Percentiles rank a stretch among this genome's conserved stretches.
These are phyloP conservation scores for Nemania diffusa DNA, from an alignment of 2,329 filamentous ascomycete species.

Conservation along the genomic window DNA sequence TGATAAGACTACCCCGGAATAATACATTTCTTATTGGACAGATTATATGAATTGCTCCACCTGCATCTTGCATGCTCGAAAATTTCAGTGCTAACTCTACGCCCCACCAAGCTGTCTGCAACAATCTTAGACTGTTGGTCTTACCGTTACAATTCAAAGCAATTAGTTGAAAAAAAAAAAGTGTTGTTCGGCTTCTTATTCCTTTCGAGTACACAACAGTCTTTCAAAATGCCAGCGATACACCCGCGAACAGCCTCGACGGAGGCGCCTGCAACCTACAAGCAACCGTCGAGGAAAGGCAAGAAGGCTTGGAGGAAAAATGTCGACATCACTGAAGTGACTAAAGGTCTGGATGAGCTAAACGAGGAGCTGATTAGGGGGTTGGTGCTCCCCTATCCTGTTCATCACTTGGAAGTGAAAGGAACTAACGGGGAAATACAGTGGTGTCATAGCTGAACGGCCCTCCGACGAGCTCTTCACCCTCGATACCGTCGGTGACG, in stretches of 20 bases:
- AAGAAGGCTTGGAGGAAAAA: conserved; percentile 99
- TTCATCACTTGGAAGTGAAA: background rate
- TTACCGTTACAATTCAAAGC: background rate
- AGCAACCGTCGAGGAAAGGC: conserved; percentile 92
- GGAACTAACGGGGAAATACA: conserved; percentile 52
- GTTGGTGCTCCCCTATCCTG: conserved; percentile 57
- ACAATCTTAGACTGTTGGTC: conserved; percentile 1
- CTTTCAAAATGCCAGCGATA: conserved; percentile 63
- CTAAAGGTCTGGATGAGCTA: conserved; percentile 82
- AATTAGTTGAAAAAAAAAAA: background rate
- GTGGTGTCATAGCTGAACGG: conserved; percentile 87
- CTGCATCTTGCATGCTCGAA: conserved; percentile 17
- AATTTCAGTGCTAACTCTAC: conserved; percentile 31
- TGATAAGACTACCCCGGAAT: conserved; percentile 16
- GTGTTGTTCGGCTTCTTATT: background rate
- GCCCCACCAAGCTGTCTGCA: conserved; percentile 16
- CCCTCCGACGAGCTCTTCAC: conserved; percentile 85
- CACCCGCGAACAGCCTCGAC: conserved; percentile 59
- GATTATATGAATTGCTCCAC: conserved; percentile 1
- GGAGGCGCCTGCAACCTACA: conserved; percentile 80
- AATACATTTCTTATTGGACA: conserved; percentile 28
- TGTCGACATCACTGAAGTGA: conserved; percentile 88
- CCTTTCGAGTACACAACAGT: background rate
- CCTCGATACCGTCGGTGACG: conserved; percentile 79
- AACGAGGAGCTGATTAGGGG: conserved; percentile 93